Evolutionary conservation across 2,329 filamentous ascomycete species (phyloP).

Genomic region (Trichoderma sp.): DNA sequence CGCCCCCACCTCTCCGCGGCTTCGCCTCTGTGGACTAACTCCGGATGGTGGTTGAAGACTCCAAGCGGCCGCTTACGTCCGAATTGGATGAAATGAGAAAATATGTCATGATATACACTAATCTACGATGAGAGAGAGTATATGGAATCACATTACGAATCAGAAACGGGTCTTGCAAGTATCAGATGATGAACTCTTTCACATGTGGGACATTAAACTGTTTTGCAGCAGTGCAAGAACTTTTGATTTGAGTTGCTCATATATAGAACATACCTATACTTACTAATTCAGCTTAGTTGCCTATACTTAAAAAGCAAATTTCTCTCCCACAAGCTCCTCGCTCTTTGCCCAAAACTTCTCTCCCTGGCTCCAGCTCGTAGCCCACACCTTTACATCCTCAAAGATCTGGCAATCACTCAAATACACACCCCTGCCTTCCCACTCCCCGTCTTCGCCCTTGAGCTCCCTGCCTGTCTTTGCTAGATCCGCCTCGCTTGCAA

Average conservation of each 20-base stretch:
- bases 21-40: not conserved
- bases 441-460: slow-evolving; percentile 15
- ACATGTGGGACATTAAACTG: not conserved
- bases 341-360: slow-evolving; percentile 20
- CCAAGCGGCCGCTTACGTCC: slow-evolving; percentile 8
- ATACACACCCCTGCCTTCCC: slow-evolving; percentile 22
- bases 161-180: not conserved
- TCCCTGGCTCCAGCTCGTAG: slow-evolving; percentile 9
- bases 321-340: slow-evolving; percentile 8
- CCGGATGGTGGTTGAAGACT: not conserved
- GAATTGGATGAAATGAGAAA: not conserved
- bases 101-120: not conserved
- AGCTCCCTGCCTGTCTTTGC: not conserved
- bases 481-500: not conserved
- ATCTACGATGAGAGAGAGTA: not conserved
- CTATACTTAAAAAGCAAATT: not conserved
- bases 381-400: slow-evolving; percentile 5
- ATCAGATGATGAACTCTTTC: not conserved
- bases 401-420: slow-evolving; percentile 12
- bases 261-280: not conserved
- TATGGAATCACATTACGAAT: not conserved
- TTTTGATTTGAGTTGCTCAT: not conserved
- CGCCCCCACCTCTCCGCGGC: not conserved
- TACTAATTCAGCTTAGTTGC: not conserved
- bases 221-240: not conserved